These are phyloP conservation scores for Pyrenochaeta sp. DNA, from an alignment of 2,329 filamentous ascomycete species.

Conservation along the genomic window DNA sequence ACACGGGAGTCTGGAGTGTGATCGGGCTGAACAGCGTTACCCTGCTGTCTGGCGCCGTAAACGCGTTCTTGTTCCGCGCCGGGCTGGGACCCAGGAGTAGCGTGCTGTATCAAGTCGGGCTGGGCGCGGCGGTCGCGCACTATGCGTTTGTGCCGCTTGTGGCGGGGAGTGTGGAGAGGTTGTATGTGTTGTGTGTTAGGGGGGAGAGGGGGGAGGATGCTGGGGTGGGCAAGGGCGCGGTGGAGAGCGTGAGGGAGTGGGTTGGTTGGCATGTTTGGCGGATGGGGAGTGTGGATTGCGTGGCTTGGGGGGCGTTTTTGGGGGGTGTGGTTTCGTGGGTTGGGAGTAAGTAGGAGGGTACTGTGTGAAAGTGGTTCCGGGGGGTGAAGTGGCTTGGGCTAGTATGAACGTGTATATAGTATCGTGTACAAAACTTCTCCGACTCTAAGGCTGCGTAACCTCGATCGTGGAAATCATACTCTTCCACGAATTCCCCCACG, in stretches of 20 bases:
- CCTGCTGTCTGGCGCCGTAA: constrained; percentile 13
- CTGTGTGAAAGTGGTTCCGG: no score
- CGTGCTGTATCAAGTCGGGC: constrained; percentile 15
- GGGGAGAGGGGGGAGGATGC: neutral
- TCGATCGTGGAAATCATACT: no score
- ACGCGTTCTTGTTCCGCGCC: constrained; percentile 15
- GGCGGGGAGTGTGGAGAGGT: constrained; percentile 11
- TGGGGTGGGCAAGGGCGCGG: constrained; percentile 10
- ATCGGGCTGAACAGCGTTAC: constrained; percentile 28
- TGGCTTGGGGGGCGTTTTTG: constrained; percentile 29
- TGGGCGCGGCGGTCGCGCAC: constrained; percentile 27
- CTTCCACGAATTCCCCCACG: no score
- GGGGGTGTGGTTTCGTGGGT: constrained; percentile 17
- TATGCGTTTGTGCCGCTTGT: constrained; percentile 30
- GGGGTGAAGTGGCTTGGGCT: no score
- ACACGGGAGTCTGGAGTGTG: constrained; percentile 24
- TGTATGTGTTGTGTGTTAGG: constrained; percentile 21
- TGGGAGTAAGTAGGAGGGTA: constrained; percentile 4
- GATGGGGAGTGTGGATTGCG: constrained; percentile 32
- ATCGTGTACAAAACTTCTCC: neutral
- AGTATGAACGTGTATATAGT: no score
- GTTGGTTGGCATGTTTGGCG: constrained; percentile 24
- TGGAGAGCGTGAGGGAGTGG: constrained; percentile 24
- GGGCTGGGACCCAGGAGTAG: constrained; percentile 6
- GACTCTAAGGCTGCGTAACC: neutral